phyloP scores from a whole-genome alignment of 2,329 filamentous ascomycete genomes.

The Tolypocladium tropicale region DNA sequence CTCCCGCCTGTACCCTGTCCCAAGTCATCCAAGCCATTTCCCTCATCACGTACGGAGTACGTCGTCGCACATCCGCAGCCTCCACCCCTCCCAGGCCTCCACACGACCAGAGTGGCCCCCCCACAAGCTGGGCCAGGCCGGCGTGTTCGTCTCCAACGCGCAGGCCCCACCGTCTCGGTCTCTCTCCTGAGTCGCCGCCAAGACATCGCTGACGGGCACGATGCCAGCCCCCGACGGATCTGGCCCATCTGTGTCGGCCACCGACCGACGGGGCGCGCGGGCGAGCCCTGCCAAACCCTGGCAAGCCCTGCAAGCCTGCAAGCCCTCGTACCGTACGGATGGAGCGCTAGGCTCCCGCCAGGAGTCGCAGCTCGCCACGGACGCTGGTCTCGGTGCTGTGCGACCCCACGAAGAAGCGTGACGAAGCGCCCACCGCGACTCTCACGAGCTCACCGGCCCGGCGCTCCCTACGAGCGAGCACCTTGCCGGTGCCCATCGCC shows the following conservation, averaged over 20 bases:
- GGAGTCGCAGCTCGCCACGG: not conserved
- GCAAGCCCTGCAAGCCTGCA: not conserved
- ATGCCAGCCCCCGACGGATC: constrained; percentile 8
- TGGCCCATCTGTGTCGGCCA: constrained; percentile 6
- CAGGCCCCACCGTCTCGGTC: constrained; percentile 1
- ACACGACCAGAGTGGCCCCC: too few species aligned
- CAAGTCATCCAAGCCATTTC: too few species aligned
- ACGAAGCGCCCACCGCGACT: not conserved
- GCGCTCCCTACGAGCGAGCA: too few species aligned
- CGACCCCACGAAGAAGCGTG: not conserved
- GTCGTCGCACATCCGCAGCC: too few species aligned
- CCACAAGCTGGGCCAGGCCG: not conserved
- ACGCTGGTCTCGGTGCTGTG: not conserved
- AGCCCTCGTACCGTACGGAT: not conserved
- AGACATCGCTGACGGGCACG: constrained; percentile 2
- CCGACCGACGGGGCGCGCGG: not conserved
- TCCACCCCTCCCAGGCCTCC: too few species aligned
- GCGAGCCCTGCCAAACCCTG: not conserved
- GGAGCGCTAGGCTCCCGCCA: not conserved
- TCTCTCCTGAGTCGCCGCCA: constrained; percentile 3
- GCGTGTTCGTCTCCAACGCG: not conserved
- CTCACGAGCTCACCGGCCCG: not conserved
- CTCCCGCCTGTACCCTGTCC: too few species aligned
- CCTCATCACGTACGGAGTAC: too few species aligned
- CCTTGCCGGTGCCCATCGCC: not conserved